Conservation (phyloP, 495 filamentous ascomycete species). For the Neurospora sp. region DNA sequence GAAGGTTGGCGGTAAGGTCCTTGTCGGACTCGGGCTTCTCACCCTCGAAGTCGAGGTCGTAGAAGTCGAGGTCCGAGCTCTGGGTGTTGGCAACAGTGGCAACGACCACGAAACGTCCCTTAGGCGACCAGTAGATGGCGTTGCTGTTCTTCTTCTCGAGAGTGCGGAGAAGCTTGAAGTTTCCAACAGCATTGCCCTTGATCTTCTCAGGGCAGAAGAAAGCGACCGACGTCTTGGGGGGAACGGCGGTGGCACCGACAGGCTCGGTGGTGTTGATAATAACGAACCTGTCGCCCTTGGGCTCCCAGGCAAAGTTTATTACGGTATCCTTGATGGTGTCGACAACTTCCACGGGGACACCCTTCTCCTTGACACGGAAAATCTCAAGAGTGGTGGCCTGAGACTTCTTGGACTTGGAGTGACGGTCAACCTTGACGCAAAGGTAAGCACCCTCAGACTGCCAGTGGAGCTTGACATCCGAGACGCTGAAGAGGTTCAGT, state of each 20-base stretch:
- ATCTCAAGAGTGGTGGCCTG: conserved; percentile 95
- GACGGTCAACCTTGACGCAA: conserved; percentile 96
- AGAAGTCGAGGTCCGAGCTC: conserved; percentile 94
- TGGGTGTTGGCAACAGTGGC: conserved; percentile 86
- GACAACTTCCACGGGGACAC: conserved; percentile 94
- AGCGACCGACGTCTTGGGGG: conserved; percentile 87
- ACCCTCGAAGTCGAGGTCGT: conserved; percentile 93
- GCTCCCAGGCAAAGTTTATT: conserved; percentile 98
- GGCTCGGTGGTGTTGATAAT: conserved; percentile 91
- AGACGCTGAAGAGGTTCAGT: conserved; percentile 93
- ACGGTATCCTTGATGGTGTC: conserved; percentile 96
- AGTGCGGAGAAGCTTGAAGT: conserved; percentile 89
- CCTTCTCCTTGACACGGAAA: conserved; percentile 92
- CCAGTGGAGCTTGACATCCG: conserved; percentile 95
- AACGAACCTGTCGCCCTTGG: conserved; percentile 92
- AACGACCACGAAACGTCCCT: conserved; percentile 86
- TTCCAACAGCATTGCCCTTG: conserved; percentile 67
- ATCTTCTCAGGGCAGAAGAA: conserved; percentile 95
- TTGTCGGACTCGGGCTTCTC: conserved; percentile 88
- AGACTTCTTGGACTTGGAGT: conserved; percentile 98
- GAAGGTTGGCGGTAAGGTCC: conserved; percentile 87
- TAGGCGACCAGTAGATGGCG: conserved; percentile 98
- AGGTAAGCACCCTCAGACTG: conserved; percentile 88
- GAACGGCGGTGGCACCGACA: conserved; percentile 59
- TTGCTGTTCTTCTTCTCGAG: conserved; percentile 99